These are phyloP conservation scores for Kodamaea hsintzibuensis DNA, from an alignment of 805 yeast genomes.

Conservation along the genomic window DNA sequence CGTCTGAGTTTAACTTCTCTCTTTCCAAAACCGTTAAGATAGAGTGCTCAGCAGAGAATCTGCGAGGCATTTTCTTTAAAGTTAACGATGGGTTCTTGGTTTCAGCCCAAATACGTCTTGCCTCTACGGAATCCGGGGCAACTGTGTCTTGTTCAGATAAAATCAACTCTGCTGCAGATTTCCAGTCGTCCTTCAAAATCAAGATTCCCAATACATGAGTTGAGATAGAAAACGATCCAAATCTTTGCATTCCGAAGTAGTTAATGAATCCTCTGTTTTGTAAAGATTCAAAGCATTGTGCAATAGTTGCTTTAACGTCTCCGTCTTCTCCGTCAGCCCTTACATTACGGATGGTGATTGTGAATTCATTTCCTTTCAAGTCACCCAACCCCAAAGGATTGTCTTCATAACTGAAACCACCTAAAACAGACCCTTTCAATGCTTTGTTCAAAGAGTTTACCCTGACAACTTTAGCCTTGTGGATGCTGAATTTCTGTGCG, in stretches of 20 bases:
- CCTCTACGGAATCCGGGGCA: conserved; percentile 78
- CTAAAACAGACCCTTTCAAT: conserved; percentile 74
- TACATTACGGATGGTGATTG: conserved; percentile 80
- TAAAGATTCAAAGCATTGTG: conserved; percentile 56
- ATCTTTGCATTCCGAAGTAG: conserved; percentile 97
- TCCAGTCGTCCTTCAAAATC: conserved; percentile 73
- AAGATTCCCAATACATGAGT: conserved; percentile 83
- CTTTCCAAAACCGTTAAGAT: conserved; percentile 62
- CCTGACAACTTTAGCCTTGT: conserved; percentile 70
- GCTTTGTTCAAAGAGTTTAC: conserved; percentile 74
- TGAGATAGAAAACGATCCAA: conserved; percentile 92
- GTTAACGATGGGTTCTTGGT: conserved; percentile 68
- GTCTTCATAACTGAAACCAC: conserved; percentile 72
- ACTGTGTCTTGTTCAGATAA: conserved; percentile 85
- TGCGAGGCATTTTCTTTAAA: conserved; percentile 76
- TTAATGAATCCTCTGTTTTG: conserved; percentile 78
- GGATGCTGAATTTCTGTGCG: conserved; percentile 74
- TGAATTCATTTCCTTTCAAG: conserved; percentile 83
- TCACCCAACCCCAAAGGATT: conserved; percentile 74
- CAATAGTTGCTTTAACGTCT: conserved; percentile 47
- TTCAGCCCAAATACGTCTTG: conserved; percentile 79
- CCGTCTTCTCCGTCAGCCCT: conserved; percentile 32
- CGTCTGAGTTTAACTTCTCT: conserved; percentile 46
- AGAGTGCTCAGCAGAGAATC: conserved; percentile 81
- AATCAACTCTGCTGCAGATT: conserved; percentile 73